These are phyloP conservation scores for Beauveria australis DNA, from an alignment of 2,329 filamentous ascomycete species.

Conservation along the genomic window DNA sequence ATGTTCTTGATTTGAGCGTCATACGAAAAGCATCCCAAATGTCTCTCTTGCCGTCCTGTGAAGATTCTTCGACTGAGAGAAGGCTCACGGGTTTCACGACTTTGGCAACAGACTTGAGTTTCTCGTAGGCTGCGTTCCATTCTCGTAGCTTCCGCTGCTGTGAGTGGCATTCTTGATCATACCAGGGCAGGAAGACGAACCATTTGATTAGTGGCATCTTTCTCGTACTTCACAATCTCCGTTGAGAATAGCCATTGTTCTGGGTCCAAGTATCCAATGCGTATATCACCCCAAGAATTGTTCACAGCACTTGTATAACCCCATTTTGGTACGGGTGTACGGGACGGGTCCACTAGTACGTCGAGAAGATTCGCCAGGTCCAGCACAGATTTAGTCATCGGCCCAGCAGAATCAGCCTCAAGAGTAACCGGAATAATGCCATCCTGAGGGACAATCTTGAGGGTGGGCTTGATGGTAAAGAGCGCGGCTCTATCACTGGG, in stretches of 20 bases:
- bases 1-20: neutral
- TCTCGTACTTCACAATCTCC: conserved; percentile 1
- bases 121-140: conserved; percentile 2
- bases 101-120: conserved; percentile 2
- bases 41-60: conserved; percentile 3
- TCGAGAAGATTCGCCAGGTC: conserved; percentile 13
- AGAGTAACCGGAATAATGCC: conserved; percentile 10
- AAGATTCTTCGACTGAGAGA: neutral
- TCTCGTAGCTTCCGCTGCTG: neutral
- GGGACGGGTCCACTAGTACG: neutral
- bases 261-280: conserved; percentile 12
- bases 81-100: conserved; percentile 3
- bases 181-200: neutral
- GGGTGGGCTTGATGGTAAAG: conserved; percentile 13
- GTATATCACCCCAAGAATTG: conserved; percentile 11
- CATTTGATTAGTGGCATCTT: conserved; percentile 7
- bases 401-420: conserved; percentile 10
- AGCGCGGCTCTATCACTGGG: conserved; percentile 12
- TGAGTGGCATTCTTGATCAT: conserved; percentile 2
- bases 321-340: neutral
- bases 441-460: conserved; percentile 1
- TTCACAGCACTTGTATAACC: conserved; percentile 8
- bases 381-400: conserved; percentile 8
- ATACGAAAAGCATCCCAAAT: conserved; percentile 3
- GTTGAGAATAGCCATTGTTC: conserved; percentile 7